These are phyloP conservation scores for Dentipellis sp. DNA, from an alignment of 768 basidiomycete species.

Conservation along the genomic window DNA sequence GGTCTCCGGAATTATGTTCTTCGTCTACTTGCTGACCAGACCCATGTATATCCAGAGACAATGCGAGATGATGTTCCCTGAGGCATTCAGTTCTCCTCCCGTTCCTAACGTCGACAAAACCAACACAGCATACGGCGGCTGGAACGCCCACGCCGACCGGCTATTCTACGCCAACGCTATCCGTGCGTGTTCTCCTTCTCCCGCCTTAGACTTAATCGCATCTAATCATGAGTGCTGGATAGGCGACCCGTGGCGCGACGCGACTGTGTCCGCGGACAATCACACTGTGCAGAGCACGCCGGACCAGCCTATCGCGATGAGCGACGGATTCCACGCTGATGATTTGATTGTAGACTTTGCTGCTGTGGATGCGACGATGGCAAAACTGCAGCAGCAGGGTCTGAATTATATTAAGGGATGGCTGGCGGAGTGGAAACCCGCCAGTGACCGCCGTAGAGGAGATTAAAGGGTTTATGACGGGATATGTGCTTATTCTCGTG, in stretches of 20 bases:
- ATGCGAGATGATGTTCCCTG: conserved; percentile 14
- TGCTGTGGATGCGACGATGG: conserved; percentile 28
- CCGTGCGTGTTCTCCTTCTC: not conserved
- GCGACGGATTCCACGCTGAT: conserved; percentile 62
- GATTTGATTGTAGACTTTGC: conserved; percentile 39
- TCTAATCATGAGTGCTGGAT: not conserved
- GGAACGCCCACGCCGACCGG: conserved; percentile 15
- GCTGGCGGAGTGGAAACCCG: not conserved
- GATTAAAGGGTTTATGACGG: no score
- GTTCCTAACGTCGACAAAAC: conserved; percentile 9
- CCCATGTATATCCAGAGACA: conserved; percentile 6
- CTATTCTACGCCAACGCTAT: conserved; percentile 17
- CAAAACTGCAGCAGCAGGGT: not conserved
- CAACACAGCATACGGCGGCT: conserved; percentile 15
- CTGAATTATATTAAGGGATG: not conserved
- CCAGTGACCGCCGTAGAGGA: no score
- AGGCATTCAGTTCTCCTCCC: conserved; percentile 11
- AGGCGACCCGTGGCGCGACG: conserved; percentile 67
- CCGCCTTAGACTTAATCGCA: not conserved
- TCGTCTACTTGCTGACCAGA: no score
- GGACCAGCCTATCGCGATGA: conserved; percentile 44
- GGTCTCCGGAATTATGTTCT: no score
- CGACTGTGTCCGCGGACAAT: conserved; percentile 53
- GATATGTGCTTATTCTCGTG: no score
- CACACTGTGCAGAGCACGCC: conserved; percentile 36